Evolutionary conservation across 257 asterid species (phyloP).

Genomic region (Henckelia pumila): DNA sequence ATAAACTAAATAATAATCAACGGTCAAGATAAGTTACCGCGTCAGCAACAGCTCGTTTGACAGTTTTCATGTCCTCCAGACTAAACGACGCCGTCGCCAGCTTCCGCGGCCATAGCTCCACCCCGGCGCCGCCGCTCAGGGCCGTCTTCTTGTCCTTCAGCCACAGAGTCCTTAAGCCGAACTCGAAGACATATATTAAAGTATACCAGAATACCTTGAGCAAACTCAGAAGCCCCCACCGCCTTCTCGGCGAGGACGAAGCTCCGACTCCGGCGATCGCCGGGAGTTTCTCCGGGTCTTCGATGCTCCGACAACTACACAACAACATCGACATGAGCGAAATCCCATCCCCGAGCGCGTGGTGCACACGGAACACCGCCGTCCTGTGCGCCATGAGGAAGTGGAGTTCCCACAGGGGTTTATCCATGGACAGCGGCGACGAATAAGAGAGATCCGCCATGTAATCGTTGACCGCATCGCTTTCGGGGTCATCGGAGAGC

Average conservation of each 20-base stretch:
- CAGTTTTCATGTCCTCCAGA: conserved; percentile 47
- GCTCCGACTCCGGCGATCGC: conserved; percentile 38
- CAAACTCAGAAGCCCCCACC: conserved; percentile 23
- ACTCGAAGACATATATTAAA: conserved; percentile 33
- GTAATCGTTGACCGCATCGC: conserved; percentile 67
- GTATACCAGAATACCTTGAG: conserved; percentile 37
- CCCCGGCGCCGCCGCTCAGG: conserved; percentile 50
- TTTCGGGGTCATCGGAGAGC: conserved; percentile 44
- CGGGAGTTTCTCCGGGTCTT: conserved; percentile 49
- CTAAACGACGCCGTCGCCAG: conserved; percentile 48
- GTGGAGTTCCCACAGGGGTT: conserved; percentile 85
- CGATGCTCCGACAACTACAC: conserved; percentile 50
- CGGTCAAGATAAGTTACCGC: conserved; percentile 37
- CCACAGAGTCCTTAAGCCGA: conserved; percentile 33
- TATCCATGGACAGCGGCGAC: conserved; percentile 57
- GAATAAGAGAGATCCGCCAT: conserved; percentile 66
- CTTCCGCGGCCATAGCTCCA: conserved; percentile 56
- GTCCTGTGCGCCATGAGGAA: conserved; percentile 56
- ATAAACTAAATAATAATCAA: too few relatives aligned
- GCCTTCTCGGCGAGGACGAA: conserved; percentile 21
- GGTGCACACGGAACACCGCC: conserved; percentile 60
- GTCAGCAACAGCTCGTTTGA: conserved; percentile 35
- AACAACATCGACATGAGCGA: conserved; percentile 71
- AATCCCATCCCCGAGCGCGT: conserved; percentile 88
- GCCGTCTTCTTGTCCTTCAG: conserved; percentile 35